A percentile compares a stretch with the other conserved stretches of the same genome.
Conservation (phyloP, 2,329 filamentous ascomycete genomes). For the Fusarium coffeatum region DNA sequence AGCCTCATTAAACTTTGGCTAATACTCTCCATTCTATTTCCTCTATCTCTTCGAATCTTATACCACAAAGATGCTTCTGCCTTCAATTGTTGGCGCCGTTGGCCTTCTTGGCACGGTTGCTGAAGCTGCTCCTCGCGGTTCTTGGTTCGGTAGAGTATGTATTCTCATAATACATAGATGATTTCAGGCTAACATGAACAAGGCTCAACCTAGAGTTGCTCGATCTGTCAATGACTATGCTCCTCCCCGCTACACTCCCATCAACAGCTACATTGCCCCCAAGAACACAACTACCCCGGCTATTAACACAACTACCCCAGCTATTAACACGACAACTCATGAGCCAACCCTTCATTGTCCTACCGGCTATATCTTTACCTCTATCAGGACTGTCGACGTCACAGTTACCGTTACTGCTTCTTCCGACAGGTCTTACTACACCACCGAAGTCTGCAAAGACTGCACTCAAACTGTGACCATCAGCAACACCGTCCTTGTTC, state of each 20-base stretch:
- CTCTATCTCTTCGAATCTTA: background rate
- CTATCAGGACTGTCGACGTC: slow-evolving; percentile 51
- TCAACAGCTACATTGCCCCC: slow-evolving; percentile 6
- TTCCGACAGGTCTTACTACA: slow-evolving; percentile 37
- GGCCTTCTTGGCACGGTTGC: slow-evolving; percentile 44
- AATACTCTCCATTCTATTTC: background rate
- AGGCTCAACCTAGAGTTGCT: slow-evolving; percentile 20
- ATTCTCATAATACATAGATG: background rate
- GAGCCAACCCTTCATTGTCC: slow-evolving; percentile 38
- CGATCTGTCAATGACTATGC: slow-evolving; percentile 14
- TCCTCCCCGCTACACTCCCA: slow-evolving; percentile 20
- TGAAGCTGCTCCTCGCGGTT: slow-evolving; percentile 44
- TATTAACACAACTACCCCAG: slow-evolving; percentile 17
- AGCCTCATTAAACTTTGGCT: slow-evolving; percentile 31
- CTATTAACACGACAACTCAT: slow-evolving; percentile 18
- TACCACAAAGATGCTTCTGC: slow-evolving; percentile 41
- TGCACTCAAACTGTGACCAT: slow-evolving; percentile 20
- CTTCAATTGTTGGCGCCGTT: slow-evolving; percentile 41
- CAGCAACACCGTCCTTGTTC: slow-evolving; percentile 22
- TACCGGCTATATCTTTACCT: slow-evolving; percentile 42
- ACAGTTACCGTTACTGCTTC: slow-evolving; percentile 51
- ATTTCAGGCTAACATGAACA: slow-evolving; percentile 10
- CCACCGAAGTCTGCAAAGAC: slow-evolving; percentile 27
- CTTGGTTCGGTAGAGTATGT: slow-evolving; percentile 34
- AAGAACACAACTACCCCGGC: slow-evolving; percentile 33